Base-by-base conservation (phyloP, 2,329 filamentous ascomycete genomes). In the Talaromyces sp. region DNA sequence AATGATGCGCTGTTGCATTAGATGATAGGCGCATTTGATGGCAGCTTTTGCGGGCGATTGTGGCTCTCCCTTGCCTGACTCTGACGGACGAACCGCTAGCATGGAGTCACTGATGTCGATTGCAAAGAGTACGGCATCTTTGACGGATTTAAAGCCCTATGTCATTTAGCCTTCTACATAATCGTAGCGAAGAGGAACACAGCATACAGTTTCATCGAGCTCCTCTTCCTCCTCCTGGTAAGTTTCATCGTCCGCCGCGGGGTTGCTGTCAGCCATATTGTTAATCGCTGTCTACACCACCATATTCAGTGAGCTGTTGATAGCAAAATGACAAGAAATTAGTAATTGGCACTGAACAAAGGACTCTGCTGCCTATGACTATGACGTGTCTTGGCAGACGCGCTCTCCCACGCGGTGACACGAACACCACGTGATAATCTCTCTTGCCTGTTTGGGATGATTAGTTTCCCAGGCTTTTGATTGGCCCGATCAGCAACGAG, bases 1-100 rank as follows among this genome's bases (percentile, higher is more conserved):
- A 71, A 99, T 98, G 77, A 99, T 98, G 71, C 95, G 92, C 80
- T 98, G 94, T 79, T 98, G 92, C 92, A 99, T 97, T 62, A 99
- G 83, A 73, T 92, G 88, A 73, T 96, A 96, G 65, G 94, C 95
- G 72, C 92, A 97, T 83, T 97, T 97, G 59, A 99, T 80, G 3
- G 95, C 93, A 16, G 94, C 93, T 61, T 89, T 85, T 0, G 92
- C 84, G 3, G 94, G 88, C 52, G 90, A 93, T 72, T 94, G 91
- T 65, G 83, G 87, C 69, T 91, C 90, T 50, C 88, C 86, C 76
- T 93, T 94, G 79, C 91, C 96, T 27, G 64, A 62, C 60, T 84
- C 84, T 2, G 83, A 80, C 2, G 87, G 85, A 24, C 91, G 91
- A 49, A 81, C 81, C 1, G 82, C 81, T 68, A 98, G 82, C 94